Evolutionary conservation across 2,329 filamentous ascomycete genomes (phyloP), one percentile per base, ranked within the genome.

Genomic region (Triangularia setosa): DNA sequence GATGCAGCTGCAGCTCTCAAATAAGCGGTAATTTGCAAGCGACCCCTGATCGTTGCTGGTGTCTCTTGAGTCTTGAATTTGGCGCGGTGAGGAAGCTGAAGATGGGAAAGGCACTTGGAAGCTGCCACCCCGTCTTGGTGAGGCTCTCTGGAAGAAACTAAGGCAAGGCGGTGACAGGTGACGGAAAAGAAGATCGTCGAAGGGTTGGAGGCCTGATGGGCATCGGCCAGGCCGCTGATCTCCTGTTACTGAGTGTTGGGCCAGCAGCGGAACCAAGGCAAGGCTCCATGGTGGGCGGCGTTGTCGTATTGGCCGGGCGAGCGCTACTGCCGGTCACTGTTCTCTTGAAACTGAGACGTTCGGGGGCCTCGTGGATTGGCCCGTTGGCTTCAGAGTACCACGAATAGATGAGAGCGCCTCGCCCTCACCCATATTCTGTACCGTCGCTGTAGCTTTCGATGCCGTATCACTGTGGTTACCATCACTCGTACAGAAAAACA

Each of bases 221-320:
- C 40, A 44, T 18, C 58, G 35, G 58, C 57, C 57, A 48, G 40
- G 35, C 58, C 48, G 58, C 40, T 60, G 58, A 60, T 60, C 58
- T 28, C 24, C 40, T 33, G 58, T 44, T 53, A 40, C 57, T 53
- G 58, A 18, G 27, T 60, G 58, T 60, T 60, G 58, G 58, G 35
- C 58, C 27, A 27, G 40, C 25, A 40, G 57, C 40, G 40, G 40
- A 48, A 48, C 40, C 57, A 44, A 27, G 35, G 57, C 57, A 48
- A 59, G 33, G 57, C 57, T 52, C 40, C 35, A 53, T 60, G 58
- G 58, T 48, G 40, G 58, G 58, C 18, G 23, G 40, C 35, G 44
- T 33, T 59, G 57, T 33, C 35, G 58, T 25, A 60, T 60, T 60
- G 58, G 58, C 58, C 58, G 40, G 58, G 58, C 40, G 58, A 27